These are phyloP conservation scores for Rhynchospora breviuscula DNA, from an alignment of 176 grass and related monocot species.

Conservation along the genomic window DNA sequence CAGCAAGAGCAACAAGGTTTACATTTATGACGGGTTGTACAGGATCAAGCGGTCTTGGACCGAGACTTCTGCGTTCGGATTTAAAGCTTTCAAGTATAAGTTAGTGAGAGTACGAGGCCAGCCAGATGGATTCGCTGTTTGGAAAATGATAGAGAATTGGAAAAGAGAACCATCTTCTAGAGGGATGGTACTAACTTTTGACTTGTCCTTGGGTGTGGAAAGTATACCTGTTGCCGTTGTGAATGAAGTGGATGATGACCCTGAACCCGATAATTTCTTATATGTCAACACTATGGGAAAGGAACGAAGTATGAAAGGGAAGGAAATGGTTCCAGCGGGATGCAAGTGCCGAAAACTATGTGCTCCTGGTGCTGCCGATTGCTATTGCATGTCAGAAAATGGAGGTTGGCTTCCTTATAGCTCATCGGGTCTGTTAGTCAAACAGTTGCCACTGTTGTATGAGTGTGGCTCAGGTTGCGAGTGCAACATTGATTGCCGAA, in stretches of 20 bases:
- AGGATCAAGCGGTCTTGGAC: constrained; percentile 62
- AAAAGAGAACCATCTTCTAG: constrained; percentile 51
- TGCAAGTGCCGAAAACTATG: constrained; percentile 63
- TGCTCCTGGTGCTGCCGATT: constrained; percentile 41
- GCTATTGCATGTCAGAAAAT: constrained; percentile 51
- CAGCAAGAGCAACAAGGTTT: constrained; percentile 40
- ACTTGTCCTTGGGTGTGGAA: constrained; percentile 61
- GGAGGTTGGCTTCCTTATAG: constrained; percentile 69
- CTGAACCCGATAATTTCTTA: constrained; percentile 49
- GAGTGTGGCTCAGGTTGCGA: constrained; percentile 62
- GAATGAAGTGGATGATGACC: constrained; percentile 66
- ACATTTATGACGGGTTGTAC: constrained; percentile 81
- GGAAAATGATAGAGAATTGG: constrained; percentile 46
- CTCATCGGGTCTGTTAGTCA: constrained; percentile 46
- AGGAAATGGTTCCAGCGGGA: constrained; percentile 8
- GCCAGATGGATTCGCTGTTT: constrained; percentile 23
- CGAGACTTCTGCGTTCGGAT: constrained; percentile 44
- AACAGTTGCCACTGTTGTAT: constrained; percentile 51
- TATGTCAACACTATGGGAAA: constrained; percentile 45
- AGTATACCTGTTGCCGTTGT: constrained; percentile 44
- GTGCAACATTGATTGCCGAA: constrained; percentile 54
- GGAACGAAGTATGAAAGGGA: constrained; percentile 29
- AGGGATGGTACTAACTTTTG: constrained; percentile 39
- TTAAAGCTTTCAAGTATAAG: constrained; percentile 64
- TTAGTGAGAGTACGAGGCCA: constrained; percentile 30